These are phyloP conservation scores for Curvularia spicifera DNA, from an alignment of 2,329 filamentous ascomycete species.

Conservation along the genomic window DNA sequence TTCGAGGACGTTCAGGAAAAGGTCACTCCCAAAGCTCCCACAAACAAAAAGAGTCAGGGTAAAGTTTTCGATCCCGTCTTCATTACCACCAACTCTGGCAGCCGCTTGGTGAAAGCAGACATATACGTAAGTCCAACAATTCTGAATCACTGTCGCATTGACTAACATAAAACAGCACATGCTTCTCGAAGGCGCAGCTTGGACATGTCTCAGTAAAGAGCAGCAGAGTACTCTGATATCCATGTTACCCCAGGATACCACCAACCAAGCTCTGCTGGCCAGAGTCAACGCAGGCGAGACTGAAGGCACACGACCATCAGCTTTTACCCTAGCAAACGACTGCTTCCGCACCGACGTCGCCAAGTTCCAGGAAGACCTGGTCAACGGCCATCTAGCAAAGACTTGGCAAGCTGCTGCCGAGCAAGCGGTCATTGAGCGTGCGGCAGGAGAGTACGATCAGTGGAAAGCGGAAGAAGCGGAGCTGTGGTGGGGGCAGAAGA, in stretches of 20 bases:
- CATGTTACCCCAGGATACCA: conserved; percentile 29
- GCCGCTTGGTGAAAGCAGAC: conserved; percentile 42
- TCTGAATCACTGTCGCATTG: background rate
- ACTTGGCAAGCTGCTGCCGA: conserved; percentile 63
- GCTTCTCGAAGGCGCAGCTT: conserved; percentile 39
- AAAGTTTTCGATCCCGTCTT: conserved; percentile 41
- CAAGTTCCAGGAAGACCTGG: conserved; percentile 63
- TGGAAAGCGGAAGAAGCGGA: conserved; percentile 63
- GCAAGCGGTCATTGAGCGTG: conserved; percentile 59
- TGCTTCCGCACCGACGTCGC: conserved; percentile 61
- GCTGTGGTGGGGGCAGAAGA: conserved; percentile 64
- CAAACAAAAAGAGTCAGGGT: conserved; percentile 18
- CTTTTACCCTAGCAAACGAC: conserved; percentile 44
- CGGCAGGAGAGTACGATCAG: conserved; percentile 62
- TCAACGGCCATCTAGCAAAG: conserved; percentile 62
- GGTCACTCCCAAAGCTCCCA: conserved; percentile 11
- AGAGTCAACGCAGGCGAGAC: conserved; percentile 24
- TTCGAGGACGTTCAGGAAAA: conserved; percentile 23
- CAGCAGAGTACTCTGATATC: conserved; percentile 32
- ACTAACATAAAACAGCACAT: conserved; percentile 32
- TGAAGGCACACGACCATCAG: conserved; percentile 28
- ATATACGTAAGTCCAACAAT: conserved; percentile 29
- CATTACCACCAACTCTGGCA: conserved; percentile 42
- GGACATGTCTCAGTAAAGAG: conserved; percentile 34
- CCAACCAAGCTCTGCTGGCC: conserved; percentile 25